A percentile compares a stretch with the other conserved stretches of the same genome.
phyloP scores from a whole-genome alignment of 2,329 filamentous ascomycete genomes.

The Aspergillus nomiae region DNA sequence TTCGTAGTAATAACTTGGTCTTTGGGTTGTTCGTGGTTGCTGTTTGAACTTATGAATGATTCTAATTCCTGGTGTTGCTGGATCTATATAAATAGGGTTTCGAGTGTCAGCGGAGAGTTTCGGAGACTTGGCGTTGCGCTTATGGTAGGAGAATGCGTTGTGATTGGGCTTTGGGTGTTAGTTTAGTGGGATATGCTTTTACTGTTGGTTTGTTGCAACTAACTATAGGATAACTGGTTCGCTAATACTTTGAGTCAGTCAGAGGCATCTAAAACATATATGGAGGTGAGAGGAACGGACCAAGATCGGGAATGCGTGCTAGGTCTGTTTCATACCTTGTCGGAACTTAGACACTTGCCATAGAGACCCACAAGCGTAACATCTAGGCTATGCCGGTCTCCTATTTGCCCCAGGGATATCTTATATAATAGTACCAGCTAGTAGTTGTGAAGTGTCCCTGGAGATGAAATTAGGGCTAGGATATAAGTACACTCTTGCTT shows the following conservation, averaged over 20 bases:
- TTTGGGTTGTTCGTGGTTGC: not conserved
- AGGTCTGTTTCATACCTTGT: not conserved
- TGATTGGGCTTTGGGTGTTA: not conserved
- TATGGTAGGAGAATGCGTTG: not conserved
- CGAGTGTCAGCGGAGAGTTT: not conserved
- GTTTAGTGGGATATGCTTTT: not conserved
- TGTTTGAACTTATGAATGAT: not conserved
- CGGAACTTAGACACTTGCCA: not conserved
- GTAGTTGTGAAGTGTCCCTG: no score
- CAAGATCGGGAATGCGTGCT: not conserved
- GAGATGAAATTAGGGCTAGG: not conserved
- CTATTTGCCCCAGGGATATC: not conserved
- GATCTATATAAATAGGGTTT: not conserved
- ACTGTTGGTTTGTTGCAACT: not conserved
- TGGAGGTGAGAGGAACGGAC: no score
- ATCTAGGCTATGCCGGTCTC: not conserved
- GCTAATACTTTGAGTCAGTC: not conserved
- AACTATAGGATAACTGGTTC: not conserved
- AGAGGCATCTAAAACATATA: not conserved
- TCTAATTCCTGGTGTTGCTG: not conserved
- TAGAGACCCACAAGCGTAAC: not conserved
- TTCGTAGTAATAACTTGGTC: no score
- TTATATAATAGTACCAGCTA: no score
- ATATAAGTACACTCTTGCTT: rapidly evolving
- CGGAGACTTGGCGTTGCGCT: not conserved